These are phyloP conservation scores for Diaporthe citriasiana DNA, from an alignment of 2,329 filamentous ascomycete genomes.

Conservation along the genomic window DNA sequence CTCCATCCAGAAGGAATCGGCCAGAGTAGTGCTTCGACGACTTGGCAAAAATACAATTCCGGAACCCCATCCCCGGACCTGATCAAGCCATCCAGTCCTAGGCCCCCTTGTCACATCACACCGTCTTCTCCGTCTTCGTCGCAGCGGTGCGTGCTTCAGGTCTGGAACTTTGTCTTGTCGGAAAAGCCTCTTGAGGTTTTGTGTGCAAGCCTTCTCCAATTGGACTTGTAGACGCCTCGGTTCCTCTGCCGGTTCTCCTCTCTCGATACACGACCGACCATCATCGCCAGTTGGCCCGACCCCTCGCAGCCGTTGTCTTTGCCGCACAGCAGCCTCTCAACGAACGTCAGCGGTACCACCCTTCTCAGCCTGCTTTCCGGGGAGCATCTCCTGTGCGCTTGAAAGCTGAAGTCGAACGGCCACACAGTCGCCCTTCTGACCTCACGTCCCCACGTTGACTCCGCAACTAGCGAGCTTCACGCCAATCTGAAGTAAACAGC, in stretches of 20 bases:
- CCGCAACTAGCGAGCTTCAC: background rate
- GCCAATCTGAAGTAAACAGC: background rate
- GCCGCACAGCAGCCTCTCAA: conserved; percentile 20
- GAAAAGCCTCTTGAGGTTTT: conserved; percentile 2
- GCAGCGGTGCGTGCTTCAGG: conserved; percentile 31
- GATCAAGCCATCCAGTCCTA: conserved; percentile 21
- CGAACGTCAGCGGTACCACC: conserved; percentile 31
- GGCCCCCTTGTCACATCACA: conserved; percentile 35
- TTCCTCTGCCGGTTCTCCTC: background rate
- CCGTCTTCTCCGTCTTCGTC: conserved; percentile 17
- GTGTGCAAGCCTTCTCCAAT: conserved; percentile 5
- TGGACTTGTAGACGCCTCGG: conserved; percentile 20
- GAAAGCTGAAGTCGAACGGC: conserved; percentile 23
- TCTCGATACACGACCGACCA: conserved; percentile 26
- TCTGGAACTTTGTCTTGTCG: conserved; percentile 26
- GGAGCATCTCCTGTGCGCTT: background rate
- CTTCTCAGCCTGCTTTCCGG: conserved; percentile 10
- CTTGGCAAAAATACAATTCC: conserved; percentile 29
- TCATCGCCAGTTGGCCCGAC: conserved; percentile 28
- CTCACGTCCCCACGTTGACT: background rate
- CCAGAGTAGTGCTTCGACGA: conserved; percentile 7
- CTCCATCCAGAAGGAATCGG: background rate
- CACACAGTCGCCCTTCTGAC: background rate
- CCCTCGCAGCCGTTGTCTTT: background rate
- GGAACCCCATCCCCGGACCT: conserved; percentile 35